Evolutionary conservation across 2,329 filamentous ascomycete genomes (phyloP), one percentile per base, ranked within the genome.

Genomic region (Scleromitrula shiraiana): DNA sequence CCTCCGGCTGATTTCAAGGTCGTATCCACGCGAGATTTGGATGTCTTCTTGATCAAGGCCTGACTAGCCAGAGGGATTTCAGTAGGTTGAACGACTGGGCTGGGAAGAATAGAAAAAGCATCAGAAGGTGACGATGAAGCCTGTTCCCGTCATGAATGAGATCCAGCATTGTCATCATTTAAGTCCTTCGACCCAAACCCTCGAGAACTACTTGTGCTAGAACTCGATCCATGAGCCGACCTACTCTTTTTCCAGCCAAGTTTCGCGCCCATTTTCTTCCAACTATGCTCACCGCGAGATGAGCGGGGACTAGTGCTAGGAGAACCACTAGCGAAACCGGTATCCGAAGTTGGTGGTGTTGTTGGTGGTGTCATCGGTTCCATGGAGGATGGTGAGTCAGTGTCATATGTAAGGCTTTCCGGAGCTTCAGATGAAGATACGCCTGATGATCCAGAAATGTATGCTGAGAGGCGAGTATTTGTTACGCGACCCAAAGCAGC

Each of bases 311-410:
- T 61, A 2, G 59, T 56, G 4, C 54, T 52, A 12, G 57, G 59
- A 3, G 60, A 62, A 3, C 51, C 46, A 17, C 55, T 55, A n/a
- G 26, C 35, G 20, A 63, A 60, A 10, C 46, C 53, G 12, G 50
- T 46, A 52, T 82, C 76, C 0, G 77, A 74, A 1, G 75, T 77
- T 0, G 84, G 83, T 27, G 85, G 83, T 3, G 82, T 86, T 2
- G 77, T 86, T 1, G 85, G 85, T 0, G 85, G 85, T 3, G 85
- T 89, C 71, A 88, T 82, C 3, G 75, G 83, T 60, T 83, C 82
- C 51, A 72, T 68, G 22, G 67, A 63, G 41, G 73, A 65, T 27
- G 78, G 70, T 43, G 80, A 81, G 49, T 72, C 73, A n/a, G 75
- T 73, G 52, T 75, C 77, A 48, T 75, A 76, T 50, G 76, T 84